Evolutionary conservation across 2,329 filamentous ascomycete species (phyloP).

Genomic region (Mollisiaceae sp.): DNA sequence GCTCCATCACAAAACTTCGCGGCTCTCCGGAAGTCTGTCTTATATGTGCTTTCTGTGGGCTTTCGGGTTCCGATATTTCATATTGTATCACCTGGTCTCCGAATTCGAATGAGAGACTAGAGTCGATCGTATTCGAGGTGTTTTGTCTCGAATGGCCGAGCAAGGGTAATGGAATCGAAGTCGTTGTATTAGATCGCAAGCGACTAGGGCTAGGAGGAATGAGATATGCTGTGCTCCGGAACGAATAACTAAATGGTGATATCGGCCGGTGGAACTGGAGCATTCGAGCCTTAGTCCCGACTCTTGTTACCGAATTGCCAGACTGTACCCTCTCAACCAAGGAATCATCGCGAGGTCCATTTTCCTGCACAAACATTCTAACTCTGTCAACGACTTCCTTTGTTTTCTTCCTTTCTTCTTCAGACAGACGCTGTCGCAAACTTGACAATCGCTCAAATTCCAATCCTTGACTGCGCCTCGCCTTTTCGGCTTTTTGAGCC

Average conservation of each 20-base stretch:
- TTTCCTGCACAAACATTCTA: slow-evolving; percentile 25
- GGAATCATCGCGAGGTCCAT: background rate
- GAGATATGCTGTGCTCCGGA: background rate
- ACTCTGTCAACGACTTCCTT: slow-evolving; percentile 24
- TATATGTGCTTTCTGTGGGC: slow-evolving; percentile 6
- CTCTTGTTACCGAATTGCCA: background rate
- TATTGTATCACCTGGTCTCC: slow-evolving; percentile 22
- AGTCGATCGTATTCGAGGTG: slow-evolving; percentile 1
- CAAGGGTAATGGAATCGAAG: background rate
- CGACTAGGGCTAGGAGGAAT: background rate
- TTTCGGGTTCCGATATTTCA: slow-evolving; percentile 9
- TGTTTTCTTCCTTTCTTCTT: slow-evolving; percentile 18
- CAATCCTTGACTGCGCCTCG: slow-evolving; percentile 12
- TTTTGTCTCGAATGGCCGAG: background rate
- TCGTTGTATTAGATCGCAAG: background rate
- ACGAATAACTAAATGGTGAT: background rate
- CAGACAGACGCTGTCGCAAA: slow-evolving; percentile 15
- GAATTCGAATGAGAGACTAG: slow-evolving; percentile 7
- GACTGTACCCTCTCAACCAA: slow-evolving; percentile 5
- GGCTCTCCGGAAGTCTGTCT: slow-evolving; percentile 3
- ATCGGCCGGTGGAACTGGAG: slow-evolving; percentile 20
- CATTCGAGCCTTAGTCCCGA: slow-evolving; percentile 12
- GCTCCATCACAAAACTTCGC: slow-evolving; percentile 24
- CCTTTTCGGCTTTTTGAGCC: slow-evolving; percentile 19
- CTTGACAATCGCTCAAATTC: slow-evolving; percentile 31